phyloP scores from a whole-genome alignment of 768 basidiomycete species.

The Serendipita indica region DNA sequence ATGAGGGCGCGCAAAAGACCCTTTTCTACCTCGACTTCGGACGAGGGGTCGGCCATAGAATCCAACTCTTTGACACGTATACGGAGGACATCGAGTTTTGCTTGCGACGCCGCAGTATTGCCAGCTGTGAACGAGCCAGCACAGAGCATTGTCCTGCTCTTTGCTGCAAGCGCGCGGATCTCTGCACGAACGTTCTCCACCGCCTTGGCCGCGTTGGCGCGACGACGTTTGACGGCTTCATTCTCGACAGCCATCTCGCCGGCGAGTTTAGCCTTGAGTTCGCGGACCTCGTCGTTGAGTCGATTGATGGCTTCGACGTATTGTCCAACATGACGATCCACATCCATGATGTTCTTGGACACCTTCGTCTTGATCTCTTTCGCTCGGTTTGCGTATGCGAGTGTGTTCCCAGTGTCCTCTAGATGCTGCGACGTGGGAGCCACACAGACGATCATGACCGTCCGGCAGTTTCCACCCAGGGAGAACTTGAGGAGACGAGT shows the following conservation, averaged over 20 bases:
- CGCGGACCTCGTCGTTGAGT: constrained; percentile 67
- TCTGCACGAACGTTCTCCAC: constrained; percentile 61
- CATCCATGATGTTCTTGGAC: constrained; percentile 87
- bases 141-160: constrained; percentile 51
- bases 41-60: constrained; percentile 28
- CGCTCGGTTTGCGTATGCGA: constrained; percentile 92
- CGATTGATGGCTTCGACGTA: constrained; percentile 91
- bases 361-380: constrained; percentile 98
- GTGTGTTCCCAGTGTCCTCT: constrained; percentile 97
- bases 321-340: constrained; percentile 86
- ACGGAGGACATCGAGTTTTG: constrained; percentile 49
- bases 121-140: constrained; percentile 66
- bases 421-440: constrained; percentile 92
- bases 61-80: constrained; percentile 38
- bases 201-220: constrained; percentile 53
- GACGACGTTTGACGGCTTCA: constrained; percentile 50
- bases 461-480: constrained; percentile 96
- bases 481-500: constrained; percentile 96
- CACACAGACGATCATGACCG: constrained; percentile 97
- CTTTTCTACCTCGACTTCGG: constrained; percentile 59
- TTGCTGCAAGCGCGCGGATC: constrained; percentile 53
- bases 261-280: constrained; percentile 73
- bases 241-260: constrained; percentile 50
- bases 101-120: constrained; percentile 52
- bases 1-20: constrained; percentile 52